A percentile compares a stretch with the other conserved stretches of the same genome.
Evolutionary conservation across 805 yeast genomes (phyloP).

Genomic region (Candida lessepsii): DNA sequence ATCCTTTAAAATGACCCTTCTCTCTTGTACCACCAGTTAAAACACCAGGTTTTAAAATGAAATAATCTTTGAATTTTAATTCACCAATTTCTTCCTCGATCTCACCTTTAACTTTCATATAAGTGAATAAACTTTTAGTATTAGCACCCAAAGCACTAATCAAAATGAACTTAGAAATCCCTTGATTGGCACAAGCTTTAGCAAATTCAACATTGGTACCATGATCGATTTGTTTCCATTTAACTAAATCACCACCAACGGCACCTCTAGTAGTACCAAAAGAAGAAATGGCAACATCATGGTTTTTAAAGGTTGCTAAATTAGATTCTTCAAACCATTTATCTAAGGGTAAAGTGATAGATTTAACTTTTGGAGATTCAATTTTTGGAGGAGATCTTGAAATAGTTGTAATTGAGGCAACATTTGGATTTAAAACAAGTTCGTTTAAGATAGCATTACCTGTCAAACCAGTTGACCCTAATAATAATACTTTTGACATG

Average conservation of each 20-base stretch:
- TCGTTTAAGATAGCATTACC: constrained; percentile 57
- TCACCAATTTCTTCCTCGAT: constrained; percentile 65
- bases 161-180: constrained; percentile 65
- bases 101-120: constrained; percentile 69
- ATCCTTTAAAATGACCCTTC: constrained; percentile 28
- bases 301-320: constrained; percentile 1
- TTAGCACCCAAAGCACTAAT: constrained; percentile 69
- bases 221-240: constrained; percentile 70
- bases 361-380: constrained; percentile 29
- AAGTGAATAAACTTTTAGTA: constrained; percentile 55
- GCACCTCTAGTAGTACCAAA: constrained; percentile 73
- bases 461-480: constrained; percentile 81
- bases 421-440: constrained; percentile 36
- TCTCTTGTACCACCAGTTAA: constrained; percentile 61
- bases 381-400: constrained; percentile 47
- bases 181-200: constrained; percentile 67
- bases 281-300: constrained; percentile 55
- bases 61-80: constrained; percentile 65
- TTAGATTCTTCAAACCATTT: constrained; percentile 7
- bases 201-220: constrained; percentile 71
- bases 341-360: constrained; percentile 36
- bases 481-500: constrained; percentile 20
- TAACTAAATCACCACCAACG: constrained; percentile 80
- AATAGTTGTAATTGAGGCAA: constrained; percentile 46
- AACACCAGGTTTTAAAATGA: constrained; percentile 76